Percentiles rank a stretch among this genome's conserved stretches.
Conservation (phyloP, 495 filamentous ascomycete species). For the Annulohypoxylon stygium region DNA sequence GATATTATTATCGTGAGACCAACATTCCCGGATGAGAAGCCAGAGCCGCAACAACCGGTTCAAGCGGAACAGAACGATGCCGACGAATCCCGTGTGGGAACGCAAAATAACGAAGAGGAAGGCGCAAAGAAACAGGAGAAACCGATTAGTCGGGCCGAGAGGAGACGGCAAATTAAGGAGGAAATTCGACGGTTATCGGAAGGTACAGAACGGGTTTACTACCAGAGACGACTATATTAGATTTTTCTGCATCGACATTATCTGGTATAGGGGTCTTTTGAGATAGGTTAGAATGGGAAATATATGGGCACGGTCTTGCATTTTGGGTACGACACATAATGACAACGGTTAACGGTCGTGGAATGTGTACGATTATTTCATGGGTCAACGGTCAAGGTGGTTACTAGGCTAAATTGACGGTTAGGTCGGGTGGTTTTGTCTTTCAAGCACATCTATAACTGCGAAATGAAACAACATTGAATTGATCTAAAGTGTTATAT, state of each 20-base stretch:
- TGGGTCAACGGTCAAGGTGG: conserved; percentile 25
- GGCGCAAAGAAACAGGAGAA: conserved; percentile 44
- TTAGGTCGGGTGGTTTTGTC: conserved; percentile 8
- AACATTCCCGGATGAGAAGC: conserved; percentile 44
- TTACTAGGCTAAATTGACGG: conserved; percentile 16
- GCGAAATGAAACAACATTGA: not conserved
- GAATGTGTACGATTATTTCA: conserved; percentile 28
- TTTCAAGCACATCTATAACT: not conserved
- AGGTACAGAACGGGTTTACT: conserved; percentile 57
- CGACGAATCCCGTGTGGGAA: conserved; percentile 30
- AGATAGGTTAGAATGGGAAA: conserved; percentile 5
- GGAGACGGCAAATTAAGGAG: conserved; percentile 64
- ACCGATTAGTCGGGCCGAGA: conserved; percentile 61
- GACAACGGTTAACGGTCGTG: conserved; percentile 3
- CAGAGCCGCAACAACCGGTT: conserved; percentile 28
- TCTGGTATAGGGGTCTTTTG: conserved; percentile 21
- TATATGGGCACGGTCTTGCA: not conserved
- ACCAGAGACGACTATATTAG: conserved; percentile 62
- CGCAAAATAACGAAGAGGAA: conserved; percentile 45
- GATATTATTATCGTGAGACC: conserved; percentile 52
- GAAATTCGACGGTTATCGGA: conserved; percentile 61
- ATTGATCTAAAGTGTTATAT: not conserved
- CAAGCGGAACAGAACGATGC: conserved; percentile 31
- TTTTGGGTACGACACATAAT: conserved; percentile 29
- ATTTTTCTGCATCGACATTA: conserved; percentile 17